Conservation (phyloP, 805 yeast genomes). For the Metschnikowia shivogae region DNA sequence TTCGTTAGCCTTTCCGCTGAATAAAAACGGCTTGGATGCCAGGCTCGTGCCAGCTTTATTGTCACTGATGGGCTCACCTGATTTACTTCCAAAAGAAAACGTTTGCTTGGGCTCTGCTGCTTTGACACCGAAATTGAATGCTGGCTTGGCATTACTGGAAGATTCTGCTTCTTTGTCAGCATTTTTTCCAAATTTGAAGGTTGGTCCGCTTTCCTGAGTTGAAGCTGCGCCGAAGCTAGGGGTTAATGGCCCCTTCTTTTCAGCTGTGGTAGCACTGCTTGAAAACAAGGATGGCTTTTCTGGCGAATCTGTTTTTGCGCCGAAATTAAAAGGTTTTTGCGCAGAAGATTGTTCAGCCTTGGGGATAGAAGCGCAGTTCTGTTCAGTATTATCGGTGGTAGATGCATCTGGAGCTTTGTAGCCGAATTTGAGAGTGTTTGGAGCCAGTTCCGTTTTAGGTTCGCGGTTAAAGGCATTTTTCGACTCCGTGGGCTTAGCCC, state of each 20-base stretch:
- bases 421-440: slow-evolving; percentile 1
- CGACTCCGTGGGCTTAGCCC: not conserved
- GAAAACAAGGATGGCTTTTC: not conserved
- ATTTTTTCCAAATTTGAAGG: slow-evolving; percentile 1
- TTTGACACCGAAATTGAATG: slow-evolving; percentile 11
- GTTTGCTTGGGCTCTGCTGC: not conserved
- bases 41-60: not conserved
- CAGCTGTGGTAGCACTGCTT: not conserved
- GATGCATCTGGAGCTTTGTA: not conserved
- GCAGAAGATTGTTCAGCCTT: not conserved
- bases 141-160: slow-evolving; percentile 2
- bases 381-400: not conserved
- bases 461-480: not conserved
- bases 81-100: not conserved
- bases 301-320: not conserved
- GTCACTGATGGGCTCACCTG: not conserved
- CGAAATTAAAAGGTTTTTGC: not conserved
- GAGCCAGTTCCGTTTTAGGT: slow-evolving; percentile 3
- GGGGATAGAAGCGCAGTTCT: not conserved
- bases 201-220: not conserved
- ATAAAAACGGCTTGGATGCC: not conserved
- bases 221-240: not conserved
- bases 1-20: not conserved
- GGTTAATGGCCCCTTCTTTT: not conserved
- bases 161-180: not conserved